Evolutionary conservation across 2,329 filamentous ascomycete genomes (phyloP).

Genomic region (Paraphoma chrysanthemicola): DNA sequence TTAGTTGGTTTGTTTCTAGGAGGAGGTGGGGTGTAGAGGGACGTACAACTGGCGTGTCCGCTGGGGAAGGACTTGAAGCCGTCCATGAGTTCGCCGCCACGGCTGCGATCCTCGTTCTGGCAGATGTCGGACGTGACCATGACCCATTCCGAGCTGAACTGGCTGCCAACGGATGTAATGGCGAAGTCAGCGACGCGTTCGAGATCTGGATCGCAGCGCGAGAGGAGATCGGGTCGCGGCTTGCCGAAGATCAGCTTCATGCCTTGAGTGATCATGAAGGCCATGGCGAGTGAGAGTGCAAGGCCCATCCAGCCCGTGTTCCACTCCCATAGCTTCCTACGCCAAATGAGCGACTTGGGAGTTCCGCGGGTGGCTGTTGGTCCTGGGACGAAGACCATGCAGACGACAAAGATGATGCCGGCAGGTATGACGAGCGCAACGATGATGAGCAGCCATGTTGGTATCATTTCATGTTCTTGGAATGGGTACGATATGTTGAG

Average conservation of each 20-base stretch:
- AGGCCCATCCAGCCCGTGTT: constrained; percentile 87
- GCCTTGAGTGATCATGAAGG: constrained; percentile 82
- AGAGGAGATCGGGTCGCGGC: constrained; percentile 68
- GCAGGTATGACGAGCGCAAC: constrained; percentile 70
- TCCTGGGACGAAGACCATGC: constrained; percentile 74
- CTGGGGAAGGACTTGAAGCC: constrained; percentile 87
- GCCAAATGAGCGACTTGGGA: constrained; percentile 72
- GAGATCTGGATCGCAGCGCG: constrained; percentile 79
- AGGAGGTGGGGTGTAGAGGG: no score
- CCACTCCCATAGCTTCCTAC: constrained; percentile 87
- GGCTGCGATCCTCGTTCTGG: constrained; percentile 62
- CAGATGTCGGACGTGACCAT: constrained; percentile 83
- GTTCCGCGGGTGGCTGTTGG: constrained; percentile 69
- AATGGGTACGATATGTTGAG: constrained; percentile 81
- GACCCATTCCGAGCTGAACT: constrained; percentile 64
- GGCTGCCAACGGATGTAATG: constrained; percentile 62
- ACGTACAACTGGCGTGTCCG: constrained; percentile 73
- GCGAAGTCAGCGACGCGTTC: constrained; percentile 64
- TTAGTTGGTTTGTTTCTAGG: background rate
- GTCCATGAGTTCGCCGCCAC: constrained; percentile 68
- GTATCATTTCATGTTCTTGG: constrained; percentile 74
- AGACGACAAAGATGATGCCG: constrained; percentile 71
- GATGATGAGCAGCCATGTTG: constrained; percentile 69
- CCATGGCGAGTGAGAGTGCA: constrained; percentile 71
- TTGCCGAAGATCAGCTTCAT: constrained; percentile 79